These are phyloP conservation scores for Russula sp. DNA, from an alignment of 768 basidiomycete genomes.

Conservation along the genomic window DNA sequence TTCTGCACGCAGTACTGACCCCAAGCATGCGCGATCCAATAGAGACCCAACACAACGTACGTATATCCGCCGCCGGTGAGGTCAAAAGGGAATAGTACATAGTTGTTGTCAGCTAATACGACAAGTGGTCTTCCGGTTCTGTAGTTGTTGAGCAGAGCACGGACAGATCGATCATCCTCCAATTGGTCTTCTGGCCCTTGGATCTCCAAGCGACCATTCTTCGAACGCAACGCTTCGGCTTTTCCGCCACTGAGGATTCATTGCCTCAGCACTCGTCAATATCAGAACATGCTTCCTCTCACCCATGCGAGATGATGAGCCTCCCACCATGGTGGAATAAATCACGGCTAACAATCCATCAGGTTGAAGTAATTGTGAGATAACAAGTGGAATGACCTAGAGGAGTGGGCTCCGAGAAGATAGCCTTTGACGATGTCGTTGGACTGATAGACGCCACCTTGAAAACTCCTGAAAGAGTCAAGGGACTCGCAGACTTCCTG, in stretches of 20 bases:
- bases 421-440: constrained; percentile 66
- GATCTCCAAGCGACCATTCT: constrained; percentile 36
- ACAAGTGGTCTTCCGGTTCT: constrained; percentile 52
- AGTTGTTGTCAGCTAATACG: constrained; percentile 70
- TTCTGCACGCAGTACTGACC: constrained; percentile 36
- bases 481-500: constrained; percentile 82
- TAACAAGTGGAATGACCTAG: constrained; percentile 42
- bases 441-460: constrained; percentile 69
- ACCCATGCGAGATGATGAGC: constrained; percentile 84
- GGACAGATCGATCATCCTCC: constrained; percentile 63
- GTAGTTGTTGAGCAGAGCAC: constrained; percentile 58
- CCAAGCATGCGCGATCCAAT: constrained; percentile 66
- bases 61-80: constrained; percentile 44
- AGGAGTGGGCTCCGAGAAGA: constrained; percentile 63
- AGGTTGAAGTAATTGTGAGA: constrained; percentile 10
- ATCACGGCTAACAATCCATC: constrained; percentile 51
- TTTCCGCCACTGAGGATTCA: constrained; percentile 54
- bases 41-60: constrained; percentile 61
- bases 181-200: constrained; percentile 58
- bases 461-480: constrained; percentile 70
- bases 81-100: constrained; percentile 67
- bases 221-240: constrained; percentile 48
- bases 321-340: constrained; percentile 56
- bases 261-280: not conserved
- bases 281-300: constrained; percentile 23